These are phyloP conservation scores for Pestalotiopsis fici DNA, from an alignment of 2,329 filamentous ascomycete species.

Conservation along the genomic window DNA sequence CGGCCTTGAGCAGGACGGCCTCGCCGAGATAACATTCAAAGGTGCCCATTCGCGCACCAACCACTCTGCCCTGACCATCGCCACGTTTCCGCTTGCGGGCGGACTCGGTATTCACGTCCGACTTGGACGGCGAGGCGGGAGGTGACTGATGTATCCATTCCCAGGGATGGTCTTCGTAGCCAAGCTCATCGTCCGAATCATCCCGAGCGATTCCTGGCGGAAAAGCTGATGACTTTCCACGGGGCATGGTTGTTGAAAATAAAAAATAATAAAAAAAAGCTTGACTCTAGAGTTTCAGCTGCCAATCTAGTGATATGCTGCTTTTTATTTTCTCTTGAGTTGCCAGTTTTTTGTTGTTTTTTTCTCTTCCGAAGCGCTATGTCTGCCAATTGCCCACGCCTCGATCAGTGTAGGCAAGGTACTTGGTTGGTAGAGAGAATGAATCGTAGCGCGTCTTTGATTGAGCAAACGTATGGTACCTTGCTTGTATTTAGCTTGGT, in stretches of 20 bases:
- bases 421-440: too few relatives aligned
- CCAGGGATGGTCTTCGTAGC: slow-evolving; percentile 72
- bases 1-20: slow-evolving; percentile 82
- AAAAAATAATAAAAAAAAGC: too few relatives aligned
- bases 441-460: too few relatives aligned
- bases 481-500: too few relatives aligned
- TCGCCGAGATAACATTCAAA: slow-evolving; percentile 85
- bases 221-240: slow-evolving; percentile 19
- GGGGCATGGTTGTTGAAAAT: slow-evolving; percentile 9
- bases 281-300: too few relatives aligned
- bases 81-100: slow-evolving; percentile 37
- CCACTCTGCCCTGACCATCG: slow-evolving; percentile 53
- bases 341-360: too few relatives aligned
- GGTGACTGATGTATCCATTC: slow-evolving; percentile 71
- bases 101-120: slow-evolving; percentile 1
- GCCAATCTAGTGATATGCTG: too few relatives aligned
- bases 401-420: too few relatives aligned
- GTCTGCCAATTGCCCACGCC: too few relatives aligned
- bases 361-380: too few relatives aligned
- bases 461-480: too few relatives aligned
- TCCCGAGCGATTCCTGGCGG: slow-evolving; percentile 68
- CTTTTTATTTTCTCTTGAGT: too few relatives aligned
- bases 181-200: slow-evolving; percentile 87
- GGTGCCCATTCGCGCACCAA: slow-evolving; percentile 79
- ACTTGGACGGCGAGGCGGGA: slow-evolving; percentile 2